Evolutionary conservation across 2,329 filamentous ascomycete genomes (phyloP), one percentile per base, ranked within the genome.

Genomic region (Pseudopyricularia cyperi): DNA sequence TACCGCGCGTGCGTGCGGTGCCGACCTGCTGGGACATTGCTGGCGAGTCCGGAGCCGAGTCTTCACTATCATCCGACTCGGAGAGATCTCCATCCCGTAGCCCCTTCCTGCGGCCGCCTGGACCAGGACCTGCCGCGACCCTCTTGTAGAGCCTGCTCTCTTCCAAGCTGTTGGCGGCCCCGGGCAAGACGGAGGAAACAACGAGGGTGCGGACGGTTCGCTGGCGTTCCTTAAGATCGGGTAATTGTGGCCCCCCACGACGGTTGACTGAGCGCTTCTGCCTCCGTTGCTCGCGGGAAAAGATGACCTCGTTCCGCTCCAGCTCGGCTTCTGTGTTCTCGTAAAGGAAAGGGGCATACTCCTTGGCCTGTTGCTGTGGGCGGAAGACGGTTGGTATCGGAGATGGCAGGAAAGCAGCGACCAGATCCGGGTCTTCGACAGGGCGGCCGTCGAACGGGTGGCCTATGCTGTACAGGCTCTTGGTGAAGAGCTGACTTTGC

Each of bases 221-320:
- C 68, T 93, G 91, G 52, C 90, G 80, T 60, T 98, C 93, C 65
- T 94, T 95, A 54, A 98, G 80, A 68, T 98, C 93, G n/a, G 93
- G 93, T 39, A 98, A 72, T 54, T 88, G 86, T 6, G 93, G 93
- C 0, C 93, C 93, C 57, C 93, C 93, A 60, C 93, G 82, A 56
- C 93, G 79, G 65, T 96, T 97, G 60, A 95, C 87, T 7, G 93
- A 95, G 48, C 93, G 82, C 71, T 98, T 98, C 69, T 97, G 90
- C 50, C 90, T 81, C 59, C 93, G 78, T 66, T 97, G 90, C 65
- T 98, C 93, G 57, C 93, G 81, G 54, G 93, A 90, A 60, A 97
- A 91, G 37, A 90, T 93, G 30, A 90, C 80, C 66, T 98, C 93
- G 52, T 90, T 91, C 55, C 86, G 80, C 66, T 97, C 90, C 44